Conservation (phyloP, 805 yeast genomes). For the Saccharomyces kudriavzevii region DNA sequence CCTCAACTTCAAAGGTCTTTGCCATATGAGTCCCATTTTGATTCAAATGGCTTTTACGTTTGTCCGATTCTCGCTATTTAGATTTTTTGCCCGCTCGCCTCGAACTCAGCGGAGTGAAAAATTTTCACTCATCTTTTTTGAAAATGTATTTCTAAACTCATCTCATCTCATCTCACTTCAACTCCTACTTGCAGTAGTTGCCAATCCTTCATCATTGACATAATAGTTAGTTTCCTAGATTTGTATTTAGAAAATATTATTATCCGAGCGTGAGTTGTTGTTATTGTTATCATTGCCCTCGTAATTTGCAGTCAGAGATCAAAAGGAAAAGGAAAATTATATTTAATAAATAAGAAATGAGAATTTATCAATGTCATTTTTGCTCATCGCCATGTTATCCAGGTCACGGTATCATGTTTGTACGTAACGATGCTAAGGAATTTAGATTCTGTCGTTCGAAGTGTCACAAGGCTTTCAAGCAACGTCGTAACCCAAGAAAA, state of each 20-base stretch:
- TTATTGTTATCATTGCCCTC: not conserved
- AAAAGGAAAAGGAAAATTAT: not conserved
- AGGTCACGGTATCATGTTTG: constrained; percentile 94
- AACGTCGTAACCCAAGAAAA: constrained; percentile 97
- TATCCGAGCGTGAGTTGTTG: not conserved
- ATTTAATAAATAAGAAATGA: constrained; percentile 39
- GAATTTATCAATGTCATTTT: constrained; percentile 88
- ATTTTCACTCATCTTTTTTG: not conserved
- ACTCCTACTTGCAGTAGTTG: constrained; percentile 8
- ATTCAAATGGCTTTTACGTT: not conserved
- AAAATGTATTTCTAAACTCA: not conserved
- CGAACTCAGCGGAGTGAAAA: not conserved
- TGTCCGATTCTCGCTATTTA: not conserved
- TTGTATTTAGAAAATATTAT: not conserved
- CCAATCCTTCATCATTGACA: not conserved
- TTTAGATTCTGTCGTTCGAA: constrained; percentile 96
- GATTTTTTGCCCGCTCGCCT: not conserved
- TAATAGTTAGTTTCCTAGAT: not conserved
- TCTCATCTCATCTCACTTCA: constrained; percentile 18
- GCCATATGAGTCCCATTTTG: not conserved
- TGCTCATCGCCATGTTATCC: constrained; percentile 96
- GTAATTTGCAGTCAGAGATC: not conserved
- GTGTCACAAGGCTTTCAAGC: constrained; percentile 95
- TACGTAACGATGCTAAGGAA: constrained; percentile 96
- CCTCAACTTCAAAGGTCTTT: not conserved